These are phyloP conservation scores for Claviceps humidiphila DNA, from an alignment of 2,329 filamentous ascomycete species.

Conservation along the genomic window DNA sequence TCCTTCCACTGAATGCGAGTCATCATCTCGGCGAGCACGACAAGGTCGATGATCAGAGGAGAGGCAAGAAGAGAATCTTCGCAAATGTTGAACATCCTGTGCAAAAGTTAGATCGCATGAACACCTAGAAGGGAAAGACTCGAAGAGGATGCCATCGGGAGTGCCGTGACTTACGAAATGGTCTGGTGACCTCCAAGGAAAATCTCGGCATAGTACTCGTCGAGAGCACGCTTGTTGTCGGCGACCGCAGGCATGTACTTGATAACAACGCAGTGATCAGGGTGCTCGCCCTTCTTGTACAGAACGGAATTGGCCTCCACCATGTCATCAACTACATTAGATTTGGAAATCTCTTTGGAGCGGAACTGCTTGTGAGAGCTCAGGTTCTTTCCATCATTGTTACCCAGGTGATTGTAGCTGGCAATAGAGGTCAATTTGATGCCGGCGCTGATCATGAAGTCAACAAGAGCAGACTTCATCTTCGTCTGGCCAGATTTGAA, in stretches of 20 bases:
- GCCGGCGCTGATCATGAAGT: conserved; percentile 96
- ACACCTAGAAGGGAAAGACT: neutral
- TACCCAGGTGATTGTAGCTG: conserved; percentile 97
- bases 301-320: conserved; percentile 87
- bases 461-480: conserved; percentile 98
- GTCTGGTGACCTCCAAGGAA: conserved; percentile 98
- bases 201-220: conserved; percentile 99
- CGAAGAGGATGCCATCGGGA: neutral
- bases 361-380: conserved; percentile 97
- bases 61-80: conserved; percentile 95
- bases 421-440: conserved; percentile 98
- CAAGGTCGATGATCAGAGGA: conserved; percentile 92
- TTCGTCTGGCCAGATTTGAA: conserved; percentile 99
- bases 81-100: conserved; percentile 91
- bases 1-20: conserved; percentile 90
- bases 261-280: conserved; percentile 97
- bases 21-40: conserved; percentile 92
- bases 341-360: conserved; percentile 99
- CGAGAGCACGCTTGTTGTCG: conserved; percentile 96
- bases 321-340: conserved; percentile 99
- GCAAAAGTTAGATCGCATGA: conserved; percentile 7
- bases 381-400: conserved; percentile 98
- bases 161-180: conserved; percentile 50
- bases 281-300: conserved; percentile 86
- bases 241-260: conserved; percentile 99